These are phyloP conservation scores for Saccharomyces mikatae DNA, from an alignment of 805 yeast species.

Conservation along the genomic window DNA sequence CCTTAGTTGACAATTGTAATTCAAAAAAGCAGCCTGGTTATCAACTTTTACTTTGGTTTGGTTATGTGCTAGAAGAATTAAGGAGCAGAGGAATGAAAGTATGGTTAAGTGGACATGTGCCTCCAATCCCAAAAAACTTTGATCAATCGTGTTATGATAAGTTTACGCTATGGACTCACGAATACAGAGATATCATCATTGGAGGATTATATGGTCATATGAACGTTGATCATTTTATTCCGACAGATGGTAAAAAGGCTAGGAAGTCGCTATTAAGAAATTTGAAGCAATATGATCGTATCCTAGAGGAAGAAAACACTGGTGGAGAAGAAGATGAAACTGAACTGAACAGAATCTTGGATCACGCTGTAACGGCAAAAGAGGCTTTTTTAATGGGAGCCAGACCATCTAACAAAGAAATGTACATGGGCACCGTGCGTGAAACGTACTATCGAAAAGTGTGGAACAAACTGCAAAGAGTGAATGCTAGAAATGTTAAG, in stretches of 20 bases:
- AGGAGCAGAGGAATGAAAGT: constrained; percentile 70
- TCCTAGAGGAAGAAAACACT: constrained; percentile 23
- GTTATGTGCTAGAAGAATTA: constrained; percentile 62
- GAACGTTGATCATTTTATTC: constrained; percentile 82
- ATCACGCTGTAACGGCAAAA: constrained; percentile 30
- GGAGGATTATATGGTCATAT: constrained; percentile 85
- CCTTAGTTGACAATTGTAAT: constrained; percentile 76
- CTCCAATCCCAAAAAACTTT: constrained; percentile 71
- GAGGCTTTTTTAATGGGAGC: constrained; percentile 47
- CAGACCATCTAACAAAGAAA: constrained; percentile 56
- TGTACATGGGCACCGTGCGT: constrained; percentile 52
- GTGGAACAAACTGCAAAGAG: constrained; percentile 26
- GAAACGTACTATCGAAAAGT: constrained; percentile 44
- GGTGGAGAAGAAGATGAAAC: constrained; percentile 9
- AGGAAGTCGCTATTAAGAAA: constrained; percentile 36
- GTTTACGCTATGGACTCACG: constrained; percentile 73
- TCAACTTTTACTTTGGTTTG: constrained; percentile 68
- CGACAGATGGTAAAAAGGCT: constrained; percentile 63
- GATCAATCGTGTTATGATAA: constrained; percentile 68
- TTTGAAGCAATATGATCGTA: constrained; percentile 7
- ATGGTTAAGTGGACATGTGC: constrained; percentile 85
- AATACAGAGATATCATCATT: constrained; percentile 72
- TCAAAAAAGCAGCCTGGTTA: constrained; percentile 70
- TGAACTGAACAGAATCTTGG: constrained; percentile 10
- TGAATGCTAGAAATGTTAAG: constrained; percentile 8